Evolutionary conservation across 2,329 filamentous ascomycete genomes (phyloP), one percentile per base, ranked within the genome.

Genomic region (Penicillium sp.): DNA sequence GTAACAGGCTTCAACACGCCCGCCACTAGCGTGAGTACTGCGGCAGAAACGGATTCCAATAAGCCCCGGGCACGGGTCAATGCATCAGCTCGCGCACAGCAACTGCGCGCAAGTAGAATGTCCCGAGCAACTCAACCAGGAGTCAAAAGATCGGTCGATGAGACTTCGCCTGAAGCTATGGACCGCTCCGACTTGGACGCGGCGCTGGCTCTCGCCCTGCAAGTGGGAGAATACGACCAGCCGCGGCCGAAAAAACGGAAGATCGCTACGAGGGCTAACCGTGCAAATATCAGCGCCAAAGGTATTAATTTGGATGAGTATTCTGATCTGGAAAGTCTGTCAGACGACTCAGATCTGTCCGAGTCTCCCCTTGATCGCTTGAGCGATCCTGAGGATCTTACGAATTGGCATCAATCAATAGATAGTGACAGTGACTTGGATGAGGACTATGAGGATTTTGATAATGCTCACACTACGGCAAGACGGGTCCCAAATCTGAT

Each of bases 1-100:
- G 81, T 76, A 11, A 76, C 78, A 37, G 82, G 79, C 19, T 83
- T 82, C 65, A 85, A 84, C 57, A 89, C 87, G 3, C 86, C 86
- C 4, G 82, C 78, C 37, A 89, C 87, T 21, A 87, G 84, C 70
- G 78, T 81, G 53, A 75, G 78, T 47, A 78, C 76, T 19, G 87
- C 85, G 10, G 85, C 84, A 4, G 75, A 78, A 24, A 78, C 78
- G 14, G 69, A 74, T 49, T 65, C 65, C 27, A 69, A 62, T 21
- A 57, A 55, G 13, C 46, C 65, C 58, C 68, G 59, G 31, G 68
- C 66, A 39, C 67, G 74, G 29, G 67, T 80, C n/a, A 76, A 74
- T 62, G 77, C 80, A 24, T 74, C 78, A 11, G 74, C 75, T 43
- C 78, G 79, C 53, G 78, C 76, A n/a, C 72, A 74, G 48, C 74